These are phyloP conservation scores for Xylaria bambusicola DNA, from an alignment of 495 filamentous ascomycete genomes.

Conservation along the genomic window DNA sequence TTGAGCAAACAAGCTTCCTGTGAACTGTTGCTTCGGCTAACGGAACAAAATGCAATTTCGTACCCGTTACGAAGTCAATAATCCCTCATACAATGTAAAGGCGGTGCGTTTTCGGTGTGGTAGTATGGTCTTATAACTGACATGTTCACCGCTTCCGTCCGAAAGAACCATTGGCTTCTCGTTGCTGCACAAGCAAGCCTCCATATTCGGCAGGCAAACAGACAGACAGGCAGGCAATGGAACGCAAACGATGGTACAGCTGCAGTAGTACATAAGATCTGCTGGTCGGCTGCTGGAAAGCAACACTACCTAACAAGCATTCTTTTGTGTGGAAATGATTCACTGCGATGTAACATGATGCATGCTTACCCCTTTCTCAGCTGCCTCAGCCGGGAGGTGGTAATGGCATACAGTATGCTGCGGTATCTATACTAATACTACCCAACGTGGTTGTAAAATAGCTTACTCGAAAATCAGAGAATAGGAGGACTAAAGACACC, in stretches of 20 bases:
- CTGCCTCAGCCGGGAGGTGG: constrained; percentile 1
- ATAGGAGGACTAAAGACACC: no score
- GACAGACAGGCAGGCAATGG: neutral
- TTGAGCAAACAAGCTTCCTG: neutral
- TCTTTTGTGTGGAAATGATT: no score
- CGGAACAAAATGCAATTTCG: constrained; percentile 3
- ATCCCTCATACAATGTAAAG: constrained; percentile 1
- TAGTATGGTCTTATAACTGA: neutral
- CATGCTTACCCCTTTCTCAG: constrained; percentile 2
- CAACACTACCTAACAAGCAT: no score
- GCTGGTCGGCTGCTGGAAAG: neutral
- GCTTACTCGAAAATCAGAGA: neutral
- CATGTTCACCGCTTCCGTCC: neutral
- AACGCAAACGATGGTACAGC: neutral
- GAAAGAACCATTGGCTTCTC: constrained; percentile 7
- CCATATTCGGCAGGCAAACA: no score
- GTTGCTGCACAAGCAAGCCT: neutral
- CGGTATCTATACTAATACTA: neutral
- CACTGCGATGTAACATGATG: constrained; percentile 3
- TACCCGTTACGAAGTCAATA: neutral
- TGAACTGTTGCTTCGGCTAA: neutral
- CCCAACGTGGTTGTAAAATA: neutral
- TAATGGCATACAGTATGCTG: neutral
- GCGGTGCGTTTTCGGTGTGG: neutral
- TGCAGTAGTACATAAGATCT: neutral